A percentile compares a stretch with the other conserved stretches of the same genome.
Conservation (phyloP, 345 rosid species). For the Melaleuca quinquenervia region DNA sequence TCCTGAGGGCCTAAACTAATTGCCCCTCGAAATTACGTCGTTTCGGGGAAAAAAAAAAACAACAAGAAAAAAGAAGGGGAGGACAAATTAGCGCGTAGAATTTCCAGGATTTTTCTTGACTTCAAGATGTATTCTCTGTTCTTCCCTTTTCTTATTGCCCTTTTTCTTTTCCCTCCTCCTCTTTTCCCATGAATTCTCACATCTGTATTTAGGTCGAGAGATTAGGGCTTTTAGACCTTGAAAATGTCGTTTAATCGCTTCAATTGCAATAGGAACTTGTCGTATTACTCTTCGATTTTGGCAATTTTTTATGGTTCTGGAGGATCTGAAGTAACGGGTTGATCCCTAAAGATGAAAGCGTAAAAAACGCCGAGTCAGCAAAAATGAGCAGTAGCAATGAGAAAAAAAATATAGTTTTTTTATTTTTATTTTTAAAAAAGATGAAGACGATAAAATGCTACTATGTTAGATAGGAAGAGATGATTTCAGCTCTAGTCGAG, state of each 20-base stretch:
- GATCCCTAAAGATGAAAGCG: not conserved
- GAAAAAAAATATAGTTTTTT: too few relatives aligned
- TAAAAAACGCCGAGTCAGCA: not conserved
- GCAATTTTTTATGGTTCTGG: not conserved
- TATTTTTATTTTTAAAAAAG: too few relatives aligned
- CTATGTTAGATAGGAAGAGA: rapidly evolving
- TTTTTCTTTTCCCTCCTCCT: too few relatives aligned
- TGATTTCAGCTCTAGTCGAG: too few relatives aligned
- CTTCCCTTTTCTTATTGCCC: not conserved
- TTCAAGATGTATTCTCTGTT: not conserved
- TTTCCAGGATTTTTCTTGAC: not conserved
- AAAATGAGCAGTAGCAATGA: not conserved
- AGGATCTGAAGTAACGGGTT: not conserved
- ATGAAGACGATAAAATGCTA: not conserved
- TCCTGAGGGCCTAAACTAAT: not conserved
- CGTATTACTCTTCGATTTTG: not conserved
- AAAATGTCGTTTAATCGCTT: not conserved
- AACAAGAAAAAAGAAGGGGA: too few relatives aligned
- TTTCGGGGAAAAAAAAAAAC: not conserved
- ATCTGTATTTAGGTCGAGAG: not conserved
- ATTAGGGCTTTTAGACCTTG: not conserved
- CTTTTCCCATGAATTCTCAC: rapidly evolving
- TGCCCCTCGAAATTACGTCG: not conserved
- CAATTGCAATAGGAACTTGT: not conserved
- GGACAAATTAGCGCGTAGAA: not conserved